Conservation (phyloP, 805 yeast species). For the Candida ascalaphidarum region DNA sequence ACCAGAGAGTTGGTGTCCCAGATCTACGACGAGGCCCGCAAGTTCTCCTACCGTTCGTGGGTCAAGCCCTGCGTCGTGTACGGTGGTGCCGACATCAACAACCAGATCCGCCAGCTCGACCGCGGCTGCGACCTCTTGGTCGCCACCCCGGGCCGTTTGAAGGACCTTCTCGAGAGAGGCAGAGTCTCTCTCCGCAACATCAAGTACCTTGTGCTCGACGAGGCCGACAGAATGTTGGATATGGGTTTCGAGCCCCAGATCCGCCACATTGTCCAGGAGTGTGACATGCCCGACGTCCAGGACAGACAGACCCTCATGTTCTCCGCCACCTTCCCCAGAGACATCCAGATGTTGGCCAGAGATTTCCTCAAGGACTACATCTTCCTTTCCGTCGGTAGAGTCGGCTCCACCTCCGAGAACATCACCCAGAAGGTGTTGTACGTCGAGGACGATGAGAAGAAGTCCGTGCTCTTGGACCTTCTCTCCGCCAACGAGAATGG, state of each 20-base stretch:
- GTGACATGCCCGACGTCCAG: slow-evolving; percentile 91
- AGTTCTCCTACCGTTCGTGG: slow-evolving; percentile 97
- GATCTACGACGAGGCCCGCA: slow-evolving; percentile 91
- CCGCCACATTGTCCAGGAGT: slow-evolving; percentile 94
- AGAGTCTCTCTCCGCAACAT: slow-evolving; percentile 81
- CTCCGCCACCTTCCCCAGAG: slow-evolving; percentile 98
- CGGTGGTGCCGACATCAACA: slow-evolving; percentile 95
- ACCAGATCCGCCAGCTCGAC: slow-evolving; percentile 80
- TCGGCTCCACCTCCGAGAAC: slow-evolving; percentile 98
- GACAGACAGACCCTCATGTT: slow-evolving; percentile 97
- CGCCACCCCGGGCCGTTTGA: slow-evolving; percentile 99
- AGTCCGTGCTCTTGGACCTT: slow-evolving; percentile 81
- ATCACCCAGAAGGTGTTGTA: slow-evolving; percentile 89
- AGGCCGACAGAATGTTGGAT: slow-evolving; percentile 99
- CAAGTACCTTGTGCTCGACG: slow-evolving; percentile 91
- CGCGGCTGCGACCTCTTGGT: slow-evolving; percentile 94
- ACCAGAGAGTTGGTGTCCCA: slow-evolving; percentile 98
- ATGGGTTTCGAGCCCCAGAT: slow-evolving; percentile 99
- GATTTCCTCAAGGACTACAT: slow-evolving; percentile 95
- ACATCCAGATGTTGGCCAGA: slow-evolving; percentile 93
- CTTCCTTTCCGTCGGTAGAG: slow-evolving; percentile 96
- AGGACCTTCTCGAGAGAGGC: slow-evolving; percentile 93
- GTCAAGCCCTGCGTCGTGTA: slow-evolving; percentile 92
- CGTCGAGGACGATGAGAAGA: slow-evolving; percentile 92
- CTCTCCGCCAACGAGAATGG: slow-evolving; percentile 70